Evolutionary conservation across 116 monocot genomes (phyloP).

Genomic region (Dioscorea cayenensis): DNA sequence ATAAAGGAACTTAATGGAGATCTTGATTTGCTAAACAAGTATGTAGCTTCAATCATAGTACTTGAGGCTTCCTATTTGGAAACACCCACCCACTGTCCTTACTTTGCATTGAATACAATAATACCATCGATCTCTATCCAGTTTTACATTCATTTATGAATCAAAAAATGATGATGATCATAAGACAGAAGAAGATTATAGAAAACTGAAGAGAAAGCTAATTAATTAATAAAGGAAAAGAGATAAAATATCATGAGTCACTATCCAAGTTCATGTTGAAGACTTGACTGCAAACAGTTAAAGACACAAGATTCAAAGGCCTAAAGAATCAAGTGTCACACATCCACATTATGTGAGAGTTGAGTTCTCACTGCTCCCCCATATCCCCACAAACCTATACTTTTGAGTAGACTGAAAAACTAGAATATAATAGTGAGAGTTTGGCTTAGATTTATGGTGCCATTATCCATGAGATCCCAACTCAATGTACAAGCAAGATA

Average conservation of each 20-base stretch:
- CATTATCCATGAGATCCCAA: slow-evolving; percentile 1
- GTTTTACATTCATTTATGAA: background rate
- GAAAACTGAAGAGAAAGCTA: too few relatives aligned
- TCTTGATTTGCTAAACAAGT: background rate
- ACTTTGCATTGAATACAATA: background rate
- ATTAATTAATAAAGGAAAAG: too few relatives aligned
- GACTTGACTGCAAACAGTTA: background rate
- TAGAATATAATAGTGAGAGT: background rate
- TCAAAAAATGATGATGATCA: too few relatives aligned
- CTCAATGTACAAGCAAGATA: background rate
- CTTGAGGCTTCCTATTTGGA: background rate
- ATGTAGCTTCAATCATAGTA: background rate
- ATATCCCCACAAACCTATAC: background rate
- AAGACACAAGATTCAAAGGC: background rate
- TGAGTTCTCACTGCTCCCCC: background rate
- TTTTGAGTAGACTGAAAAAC: background rate
- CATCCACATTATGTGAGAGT: too few relatives aligned
- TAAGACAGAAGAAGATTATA: too few relatives aligned
- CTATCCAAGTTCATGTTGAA: background rate
- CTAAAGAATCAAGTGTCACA: too few relatives aligned
- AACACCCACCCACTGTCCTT: background rate
- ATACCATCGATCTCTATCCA: background rate
- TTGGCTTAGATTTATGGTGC: background rate
- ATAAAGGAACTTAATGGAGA: too few relatives aligned
- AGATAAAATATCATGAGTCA: background rate